These are phyloP conservation scores for Sugiyamaella pinicola DNA, from an alignment of 1,139 yeast genomes.

Conservation along the genomic window DNA sequence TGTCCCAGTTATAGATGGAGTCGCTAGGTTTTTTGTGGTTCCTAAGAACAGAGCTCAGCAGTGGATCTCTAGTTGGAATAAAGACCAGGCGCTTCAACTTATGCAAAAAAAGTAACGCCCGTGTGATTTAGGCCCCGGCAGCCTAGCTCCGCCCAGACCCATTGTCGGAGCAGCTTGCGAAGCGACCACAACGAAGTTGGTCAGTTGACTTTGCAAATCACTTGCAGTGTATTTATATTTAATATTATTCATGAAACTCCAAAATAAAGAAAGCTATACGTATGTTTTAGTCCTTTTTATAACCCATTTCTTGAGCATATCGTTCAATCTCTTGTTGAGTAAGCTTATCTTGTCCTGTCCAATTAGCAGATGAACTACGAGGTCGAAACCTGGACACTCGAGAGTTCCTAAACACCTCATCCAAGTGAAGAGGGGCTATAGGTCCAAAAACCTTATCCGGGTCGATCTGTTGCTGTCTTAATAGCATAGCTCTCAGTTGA, in stretches of 20 bases:
- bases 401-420: slow-evolving; percentile 60
- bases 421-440: slow-evolving; percentile 66
- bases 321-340: slow-evolving; percentile 51
- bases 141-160: too few species aligned
- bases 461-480: slow-evolving; percentile 62
- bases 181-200: too few species aligned
- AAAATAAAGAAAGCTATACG: not conserved
- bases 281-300: slow-evolving; percentile 33
- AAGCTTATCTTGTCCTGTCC: slow-evolving; percentile 52
- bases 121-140: too few species aligned
- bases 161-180: too few species aligned
- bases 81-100: slow-evolving; percentile 45
- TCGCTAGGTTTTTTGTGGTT: slow-evolving; percentile 73
- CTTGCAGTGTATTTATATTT: slow-evolving; percentile 9
- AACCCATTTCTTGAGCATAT: slow-evolving; percentile 61
- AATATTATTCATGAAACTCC: slow-evolving; percentile 5
- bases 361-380: slow-evolving; percentile 61
- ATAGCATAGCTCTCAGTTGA: slow-evolving; percentile 54
- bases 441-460: slow-evolving; percentile 81
- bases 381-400: slow-evolving; percentile 53
- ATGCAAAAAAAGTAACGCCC: slow-evolving; percentile 10
- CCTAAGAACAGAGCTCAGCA: slow-evolving; percentile 66
- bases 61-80: slow-evolving; percentile 72
- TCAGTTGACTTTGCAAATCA: not conserved
- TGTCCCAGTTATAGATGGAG: slow-evolving; percentile 77